These are phyloP conservation scores for Tulasnella sp. DNA, from an alignment of 768 basidiomycete genomes.

Conservation along the genomic window DNA sequence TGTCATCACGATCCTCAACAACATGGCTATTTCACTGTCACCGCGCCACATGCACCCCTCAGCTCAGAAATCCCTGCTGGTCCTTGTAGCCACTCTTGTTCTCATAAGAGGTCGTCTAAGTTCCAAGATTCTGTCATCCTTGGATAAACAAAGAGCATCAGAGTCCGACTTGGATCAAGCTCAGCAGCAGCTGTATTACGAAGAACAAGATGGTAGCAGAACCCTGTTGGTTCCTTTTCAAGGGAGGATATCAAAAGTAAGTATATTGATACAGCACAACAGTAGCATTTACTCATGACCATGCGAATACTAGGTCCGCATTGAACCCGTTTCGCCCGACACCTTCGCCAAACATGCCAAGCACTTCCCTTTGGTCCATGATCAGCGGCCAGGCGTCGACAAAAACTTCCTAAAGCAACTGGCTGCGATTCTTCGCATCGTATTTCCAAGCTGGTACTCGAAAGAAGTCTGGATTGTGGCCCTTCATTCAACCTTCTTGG, in stretches of 20 bases:
- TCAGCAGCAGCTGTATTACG: slow-evolving; percentile 50
- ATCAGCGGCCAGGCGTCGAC: slow-evolving; percentile 53
- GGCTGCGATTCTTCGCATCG: slow-evolving; percentile 58
- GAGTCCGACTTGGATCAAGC: slow-evolving; percentile 24
- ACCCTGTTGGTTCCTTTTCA: slow-evolving; percentile 55
- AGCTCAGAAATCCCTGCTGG: slow-evolving; percentile 2
- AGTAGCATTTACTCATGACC: background rate
- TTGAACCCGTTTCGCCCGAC: slow-evolving; percentile 37
- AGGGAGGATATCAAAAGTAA: slow-evolving; percentile 49
- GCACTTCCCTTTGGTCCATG: slow-evolving; percentile 42
- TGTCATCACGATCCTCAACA: too few species aligned
- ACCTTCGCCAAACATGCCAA: slow-evolving; percentile 40
- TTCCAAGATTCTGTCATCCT: too few species aligned
- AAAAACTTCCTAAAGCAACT: slow-evolving; percentile 58
- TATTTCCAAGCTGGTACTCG: slow-evolving; percentile 46
- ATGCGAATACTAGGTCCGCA: slow-evolving; percentile 27
- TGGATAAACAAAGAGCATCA: background rate
- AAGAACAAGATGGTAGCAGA: slow-evolving; percentile 44
- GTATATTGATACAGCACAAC: slow-evolving; percentile 16
- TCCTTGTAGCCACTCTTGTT: slow-evolving; percentile 11
- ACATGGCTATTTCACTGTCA: too few species aligned
- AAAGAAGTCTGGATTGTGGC: slow-evolving; percentile 63
- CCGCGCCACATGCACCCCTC: too few species aligned
- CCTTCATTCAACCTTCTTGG: slow-evolving; percentile 72
- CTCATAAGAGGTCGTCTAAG: background rate